phyloP scores from a whole-genome alignment of 2,329 filamentous ascomycete species.

The Exophiala sp. region DNA sequence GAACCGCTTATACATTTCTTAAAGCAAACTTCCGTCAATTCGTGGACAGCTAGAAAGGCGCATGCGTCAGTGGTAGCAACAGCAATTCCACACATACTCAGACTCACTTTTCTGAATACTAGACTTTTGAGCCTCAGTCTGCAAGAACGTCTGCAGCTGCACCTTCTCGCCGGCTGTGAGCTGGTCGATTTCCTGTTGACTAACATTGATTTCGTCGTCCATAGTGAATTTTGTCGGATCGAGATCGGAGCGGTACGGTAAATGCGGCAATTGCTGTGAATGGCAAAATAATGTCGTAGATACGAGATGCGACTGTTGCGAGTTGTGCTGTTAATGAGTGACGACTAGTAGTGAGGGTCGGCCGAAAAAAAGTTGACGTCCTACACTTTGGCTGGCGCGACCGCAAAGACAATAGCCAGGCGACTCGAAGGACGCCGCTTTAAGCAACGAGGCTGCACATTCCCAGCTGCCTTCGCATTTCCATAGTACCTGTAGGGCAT shows the following conservation, averaged over 20 bases:
- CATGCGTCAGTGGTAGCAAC: neutral
- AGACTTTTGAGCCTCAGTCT: conserved; percentile 80
- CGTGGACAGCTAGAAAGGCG: conserved; percentile 56
- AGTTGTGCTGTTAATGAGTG: no score
- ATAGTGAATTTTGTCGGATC: conserved; percentile 3
- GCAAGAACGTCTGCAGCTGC: conserved; percentile 81
- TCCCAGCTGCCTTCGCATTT: no score
- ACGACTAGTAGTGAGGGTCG: no score
- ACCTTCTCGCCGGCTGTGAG: conserved; percentile 79
- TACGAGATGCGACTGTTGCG: no score
- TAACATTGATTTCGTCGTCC: conserved; percentile 27
- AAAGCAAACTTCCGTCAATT: conserved; percentile 78
- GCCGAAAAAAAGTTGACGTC: neutral
- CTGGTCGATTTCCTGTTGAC: conserved; percentile 27
- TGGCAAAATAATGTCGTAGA: neutral
- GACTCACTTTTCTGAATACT: conserved; percentile 50
- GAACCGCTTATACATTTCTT: conserved; percentile 81
- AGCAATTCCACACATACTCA: neutral
- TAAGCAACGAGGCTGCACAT: neutral
- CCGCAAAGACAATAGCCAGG: neutral
- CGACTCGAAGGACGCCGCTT: neutral
- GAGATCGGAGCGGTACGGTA: neutral
- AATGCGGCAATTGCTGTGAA: neutral
- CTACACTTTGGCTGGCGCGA: neutral
- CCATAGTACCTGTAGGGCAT: no score